These are phyloP conservation scores for Diaporthe sp. DNA, from an alignment of 2,329 filamentous ascomycete genomes.

Conservation along the genomic window DNA sequence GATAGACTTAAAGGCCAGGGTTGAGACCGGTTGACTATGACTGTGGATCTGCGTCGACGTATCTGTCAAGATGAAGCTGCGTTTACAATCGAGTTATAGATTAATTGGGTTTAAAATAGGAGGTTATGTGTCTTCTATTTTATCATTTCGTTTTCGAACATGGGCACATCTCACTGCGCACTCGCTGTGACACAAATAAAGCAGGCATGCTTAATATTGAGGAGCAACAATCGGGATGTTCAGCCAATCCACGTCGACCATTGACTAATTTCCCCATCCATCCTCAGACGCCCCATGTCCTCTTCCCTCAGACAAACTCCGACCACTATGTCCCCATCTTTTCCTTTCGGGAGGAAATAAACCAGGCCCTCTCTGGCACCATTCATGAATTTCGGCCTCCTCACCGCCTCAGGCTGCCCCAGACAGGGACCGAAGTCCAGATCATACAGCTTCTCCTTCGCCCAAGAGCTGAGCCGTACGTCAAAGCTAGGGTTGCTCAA, in stretches of 20 bases:
- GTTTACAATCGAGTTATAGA: too few relatives aligned
- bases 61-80: too few relatives aligned
- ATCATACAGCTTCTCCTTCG: constrained; percentile 58
- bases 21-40: too few relatives aligned
- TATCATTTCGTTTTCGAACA: too few relatives aligned
- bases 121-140: too few relatives aligned
- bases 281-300: constrained; percentile 60
- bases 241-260: constrained; percentile 55
- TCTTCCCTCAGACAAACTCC: constrained; percentile 61
- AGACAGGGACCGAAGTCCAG: constrained; percentile 63
- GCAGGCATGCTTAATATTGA: too few relatives aligned
- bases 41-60: too few relatives aligned
- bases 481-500: constrained; percentile 55
- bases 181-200: too few relatives aligned
- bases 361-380: constrained; percentile 59
- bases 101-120: too few relatives aligned
- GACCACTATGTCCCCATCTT: constrained; percentile 59
- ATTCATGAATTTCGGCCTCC: constrained; percentile 59
- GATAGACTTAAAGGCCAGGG: too few relatives aligned
- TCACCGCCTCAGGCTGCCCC: constrained; percentile 60
- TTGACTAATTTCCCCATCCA: constrained; percentile 57
- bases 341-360: constrained; percentile 62
- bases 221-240: not conserved
- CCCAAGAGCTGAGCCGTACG: constrained; percentile 69
- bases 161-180: too few relatives aligned